phyloP scores from a whole-genome alignment of 306 rosid genomes.

The Quercus alba region DNA sequence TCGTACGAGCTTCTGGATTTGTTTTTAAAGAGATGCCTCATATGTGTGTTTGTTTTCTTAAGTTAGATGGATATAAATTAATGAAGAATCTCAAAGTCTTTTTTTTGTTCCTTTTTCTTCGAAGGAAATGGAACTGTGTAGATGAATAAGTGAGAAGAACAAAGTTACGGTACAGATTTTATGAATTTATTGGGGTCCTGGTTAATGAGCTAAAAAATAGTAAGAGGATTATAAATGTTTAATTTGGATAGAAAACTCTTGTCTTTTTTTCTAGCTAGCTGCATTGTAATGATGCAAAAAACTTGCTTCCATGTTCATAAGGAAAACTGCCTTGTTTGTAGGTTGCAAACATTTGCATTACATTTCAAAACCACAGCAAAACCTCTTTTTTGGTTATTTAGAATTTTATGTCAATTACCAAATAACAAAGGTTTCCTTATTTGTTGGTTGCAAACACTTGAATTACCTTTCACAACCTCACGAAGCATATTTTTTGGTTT shows the following conservation, averaged over 20 bases:
- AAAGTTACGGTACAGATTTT: not conserved
- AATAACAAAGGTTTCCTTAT: too few species aligned
- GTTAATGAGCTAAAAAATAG: not conserved
- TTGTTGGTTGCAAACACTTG: too few species aligned
- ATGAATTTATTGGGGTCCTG: not conserved
- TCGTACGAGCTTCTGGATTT: not conserved
- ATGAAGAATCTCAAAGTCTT: not conserved
- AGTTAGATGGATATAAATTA: constrained; percentile 3
- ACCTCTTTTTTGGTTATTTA: too few species aligned
- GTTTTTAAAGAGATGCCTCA: not conserved
- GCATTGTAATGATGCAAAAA: not conserved
- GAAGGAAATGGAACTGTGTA: not conserved
- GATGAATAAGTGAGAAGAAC: too few species aligned
- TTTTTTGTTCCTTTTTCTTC: not conserved
- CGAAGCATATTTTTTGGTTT: too few species aligned
- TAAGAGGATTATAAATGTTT: not conserved
- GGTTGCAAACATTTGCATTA: too few species aligned
- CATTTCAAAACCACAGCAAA: too few species aligned
- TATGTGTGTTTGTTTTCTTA: not conserved
- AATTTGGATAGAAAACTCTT: not conserved
- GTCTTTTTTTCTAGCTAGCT: not conserved
- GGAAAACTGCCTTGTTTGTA: not conserved
- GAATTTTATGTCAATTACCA: too few species aligned
- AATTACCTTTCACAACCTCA: too few species aligned
- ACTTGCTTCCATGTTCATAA: not conserved